Conservation (phyloP, 495 filamentous ascomycete species). For the Collariella sp. region DNA sequence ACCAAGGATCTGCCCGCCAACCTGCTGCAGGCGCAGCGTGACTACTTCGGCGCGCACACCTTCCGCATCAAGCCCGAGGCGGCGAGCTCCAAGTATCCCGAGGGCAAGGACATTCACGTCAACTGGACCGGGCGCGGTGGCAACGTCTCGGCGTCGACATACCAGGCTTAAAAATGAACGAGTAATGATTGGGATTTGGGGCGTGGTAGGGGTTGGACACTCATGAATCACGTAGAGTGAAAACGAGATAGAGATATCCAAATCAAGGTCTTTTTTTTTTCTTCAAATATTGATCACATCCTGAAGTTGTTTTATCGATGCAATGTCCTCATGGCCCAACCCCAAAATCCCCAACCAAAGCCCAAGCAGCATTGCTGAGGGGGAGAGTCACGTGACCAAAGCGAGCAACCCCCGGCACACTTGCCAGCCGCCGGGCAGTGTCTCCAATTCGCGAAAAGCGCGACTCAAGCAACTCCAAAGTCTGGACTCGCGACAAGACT, state of each 20-base stretch:
- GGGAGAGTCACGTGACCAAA: background rate
- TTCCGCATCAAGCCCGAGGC: conserved; percentile 93
- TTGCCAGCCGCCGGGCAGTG: background rate
- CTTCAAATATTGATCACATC: background rate
- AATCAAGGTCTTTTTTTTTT: background rate
- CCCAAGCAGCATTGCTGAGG: background rate
- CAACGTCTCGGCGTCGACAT: conserved; percentile 93
- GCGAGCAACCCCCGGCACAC: background rate
- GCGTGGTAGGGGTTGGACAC: conserved; percentile 7
- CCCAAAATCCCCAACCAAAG: too few relatives aligned
- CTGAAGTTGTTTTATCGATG: too few relatives aligned
- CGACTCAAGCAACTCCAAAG: conserved; percentile 20
- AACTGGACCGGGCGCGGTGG: conserved; percentile 99
- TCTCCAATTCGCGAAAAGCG: conserved; percentile 18
- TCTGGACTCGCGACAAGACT: conserved; percentile 14
- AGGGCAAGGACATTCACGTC: conserved; percentile 88
- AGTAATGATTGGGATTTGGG: conserved; percentile 2
- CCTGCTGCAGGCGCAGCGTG: conserved; percentile 94
- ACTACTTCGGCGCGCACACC: conserved; percentile 99
- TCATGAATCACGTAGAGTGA: conserved; percentile 10
- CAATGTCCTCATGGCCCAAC: too few relatives aligned
- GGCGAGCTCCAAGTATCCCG: conserved; percentile 75
- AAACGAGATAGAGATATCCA: conserved; percentile 8
- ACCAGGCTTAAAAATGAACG: conserved; percentile 65
- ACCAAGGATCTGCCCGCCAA: conserved; percentile 93